phyloP scores from a whole-genome alignment of 2,329 filamentous ascomycete species.

The Ramularia collo-cygni region DNA sequence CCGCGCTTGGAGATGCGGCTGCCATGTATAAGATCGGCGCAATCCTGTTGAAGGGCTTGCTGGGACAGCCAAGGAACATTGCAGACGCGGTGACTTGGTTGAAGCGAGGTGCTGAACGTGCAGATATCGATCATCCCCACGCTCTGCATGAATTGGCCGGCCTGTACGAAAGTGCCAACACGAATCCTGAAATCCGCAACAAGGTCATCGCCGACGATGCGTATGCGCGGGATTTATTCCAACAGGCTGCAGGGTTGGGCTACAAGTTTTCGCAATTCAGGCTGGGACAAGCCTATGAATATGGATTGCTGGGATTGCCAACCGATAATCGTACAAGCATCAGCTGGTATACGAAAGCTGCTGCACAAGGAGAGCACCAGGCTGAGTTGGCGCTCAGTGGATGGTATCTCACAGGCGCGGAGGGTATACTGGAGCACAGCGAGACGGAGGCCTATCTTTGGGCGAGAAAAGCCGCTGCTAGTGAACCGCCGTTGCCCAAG shows the following conservation, averaged over 20 bases:
- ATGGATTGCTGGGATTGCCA: conserved; percentile 72
- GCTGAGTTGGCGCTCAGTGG: conserved; percentile 58
- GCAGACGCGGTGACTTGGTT: conserved; percentile 87
- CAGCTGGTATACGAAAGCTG: conserved; percentile 87
- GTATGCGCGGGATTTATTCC: conserved; percentile 76
- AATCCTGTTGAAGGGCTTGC: conserved; percentile 84
- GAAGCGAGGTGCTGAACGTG: conserved; percentile 82
- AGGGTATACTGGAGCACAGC: conserved; percentile 80
- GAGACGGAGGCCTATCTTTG: conserved; percentile 96
- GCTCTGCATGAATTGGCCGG: conserved; percentile 79
- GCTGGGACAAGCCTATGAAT: conserved; percentile 82
- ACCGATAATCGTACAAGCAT: conserved; percentile 82
- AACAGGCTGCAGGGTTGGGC: conserved; percentile 76
- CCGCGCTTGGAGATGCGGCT: conserved; percentile 79
- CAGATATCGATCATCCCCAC: conserved; percentile 86
- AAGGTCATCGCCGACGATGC: conserved; percentile 71
- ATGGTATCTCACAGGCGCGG: conserved; percentile 77
- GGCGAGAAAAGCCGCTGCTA: conserved; percentile 86
- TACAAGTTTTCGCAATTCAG: conserved; percentile 95
- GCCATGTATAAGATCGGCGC: conserved; percentile 99
- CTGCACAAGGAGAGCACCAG: conserved; percentile 89
- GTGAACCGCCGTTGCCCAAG: conserved; percentile 66
- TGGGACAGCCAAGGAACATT: conserved; percentile 78
- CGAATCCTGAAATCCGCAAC: conserved; percentile 50
- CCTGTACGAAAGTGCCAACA: conserved; percentile 58